Evolutionary conservation across 495 filamentous ascomycete genomes (phyloP), one percentile per base, ranked within the genome.

Genomic region (Lasiosphaeria hispida): DNA sequence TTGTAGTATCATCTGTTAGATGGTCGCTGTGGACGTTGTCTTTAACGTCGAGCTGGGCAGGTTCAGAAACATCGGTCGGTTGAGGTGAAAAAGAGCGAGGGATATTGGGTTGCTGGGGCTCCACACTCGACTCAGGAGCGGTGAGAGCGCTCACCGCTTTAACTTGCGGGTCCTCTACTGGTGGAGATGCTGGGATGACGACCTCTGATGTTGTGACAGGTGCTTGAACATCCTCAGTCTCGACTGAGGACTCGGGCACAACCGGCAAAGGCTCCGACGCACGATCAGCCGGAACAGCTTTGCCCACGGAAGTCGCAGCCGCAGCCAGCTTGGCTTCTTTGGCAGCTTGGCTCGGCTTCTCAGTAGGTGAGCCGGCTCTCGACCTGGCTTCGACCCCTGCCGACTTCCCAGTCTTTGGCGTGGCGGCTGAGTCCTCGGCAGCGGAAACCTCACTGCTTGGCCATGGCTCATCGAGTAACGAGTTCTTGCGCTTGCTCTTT

Each of bases 401-500:
- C n/a, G 8, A 37, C 15, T 30, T 51, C 18, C 35, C 15, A 23
- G 33, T 53, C 19, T 56, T 41, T 5, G 40, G 45, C n/a, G 23
- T 38, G 7, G 35, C 55, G 13, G 43, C n/a, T n/a, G 14, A 39
- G 19, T 53, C 53, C n/a, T 65, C 59, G 3, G 47, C 59, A 14
- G 52, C 50, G 17, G 52, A 52, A 35, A 45, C 48, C 18, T 59
- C 62, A 36, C 59, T 60, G 18, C 57, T 61, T 1, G 60, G 63
- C 60, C 60, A 63, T 3, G 60, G 52, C 34, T 66, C 63, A 18
- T 60, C 60, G 44, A 53, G 48, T 4, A 23, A 15, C 1, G 55
- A 53, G 11, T 30, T 19, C 47, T 55, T 57, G 14, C 58, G 44
- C 34, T n/a, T 43, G 58, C 61, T 48, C 53, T 62, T 65, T 57